phyloP scores from a whole-genome alignment of 495 filamentous ascomycete genomes.

The Aspergillus nidulans region DNA sequence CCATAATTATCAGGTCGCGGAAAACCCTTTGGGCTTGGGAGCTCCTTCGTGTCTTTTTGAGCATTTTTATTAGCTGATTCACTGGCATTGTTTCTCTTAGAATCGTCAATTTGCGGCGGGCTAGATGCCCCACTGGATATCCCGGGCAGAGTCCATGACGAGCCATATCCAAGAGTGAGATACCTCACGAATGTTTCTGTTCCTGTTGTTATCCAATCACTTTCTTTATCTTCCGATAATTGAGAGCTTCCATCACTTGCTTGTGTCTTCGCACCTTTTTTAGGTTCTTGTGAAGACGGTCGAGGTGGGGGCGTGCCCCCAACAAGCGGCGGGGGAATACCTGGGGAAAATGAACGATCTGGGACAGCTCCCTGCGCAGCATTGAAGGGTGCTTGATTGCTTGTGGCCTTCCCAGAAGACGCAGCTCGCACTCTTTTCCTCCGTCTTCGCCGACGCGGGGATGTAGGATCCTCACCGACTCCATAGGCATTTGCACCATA shows the following conservation, averaged over 20 bases:
- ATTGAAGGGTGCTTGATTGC: neutral
- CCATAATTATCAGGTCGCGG: slow-evolving; percentile 31
- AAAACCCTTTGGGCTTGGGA: neutral
- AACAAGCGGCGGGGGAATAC: slow-evolving; percentile 45
- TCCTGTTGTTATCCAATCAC: slow-evolving; percentile 25
- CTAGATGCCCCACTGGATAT: slow-evolving; percentile 15
- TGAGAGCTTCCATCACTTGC: slow-evolving; percentile 17
- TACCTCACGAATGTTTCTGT: slow-evolving; percentile 54
- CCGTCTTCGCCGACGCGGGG: slow-evolving; percentile 44
- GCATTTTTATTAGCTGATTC: neutral
- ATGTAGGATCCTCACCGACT: slow-evolving; percentile 65
- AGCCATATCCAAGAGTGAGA: slow-evolving; percentile 58
- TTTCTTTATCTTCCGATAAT: slow-evolving; percentile 17
- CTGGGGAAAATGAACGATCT: slow-evolving; percentile 30
- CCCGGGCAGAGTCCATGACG: slow-evolving; percentile 49
- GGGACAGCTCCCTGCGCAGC: slow-evolving; percentile 16
- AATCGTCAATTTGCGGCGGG: slow-evolving; percentile 19
- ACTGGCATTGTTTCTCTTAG: slow-evolving; percentile 16
- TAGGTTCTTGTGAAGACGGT: slow-evolving; percentile 19
- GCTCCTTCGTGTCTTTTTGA: neutral
- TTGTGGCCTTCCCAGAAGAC: slow-evolving; percentile 6
- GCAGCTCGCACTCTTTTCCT: slow-evolving; percentile 26
- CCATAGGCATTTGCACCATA: slow-evolving; percentile 79
- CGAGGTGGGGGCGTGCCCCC: slow-evolving; percentile 22
- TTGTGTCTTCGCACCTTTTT: slow-evolving; percentile 8